Evolutionary conservation across 1,284 basidiomycete genomes (phyloP).

Genomic region (Coniophora puteana): DNA sequence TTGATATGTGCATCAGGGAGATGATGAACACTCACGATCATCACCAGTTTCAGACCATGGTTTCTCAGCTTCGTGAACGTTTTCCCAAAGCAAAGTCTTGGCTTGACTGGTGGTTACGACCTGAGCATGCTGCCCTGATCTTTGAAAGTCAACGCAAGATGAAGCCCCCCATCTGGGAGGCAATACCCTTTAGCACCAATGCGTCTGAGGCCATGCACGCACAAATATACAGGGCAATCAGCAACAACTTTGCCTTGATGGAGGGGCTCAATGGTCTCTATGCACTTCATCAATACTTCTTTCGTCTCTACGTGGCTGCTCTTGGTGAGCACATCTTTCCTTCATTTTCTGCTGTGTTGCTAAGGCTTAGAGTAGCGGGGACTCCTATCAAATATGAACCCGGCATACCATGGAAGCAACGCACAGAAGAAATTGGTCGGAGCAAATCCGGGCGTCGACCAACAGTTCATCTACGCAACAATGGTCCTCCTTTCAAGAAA

Average conservation of each 20-base stretch:
- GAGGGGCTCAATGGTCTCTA: background rate
- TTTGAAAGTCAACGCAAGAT: slow-evolving; percentile 19
- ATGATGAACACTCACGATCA: background rate
- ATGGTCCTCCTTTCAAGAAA: too few relatives aligned
- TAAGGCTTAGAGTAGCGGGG: too few relatives aligned
- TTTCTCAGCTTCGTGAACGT: background rate
- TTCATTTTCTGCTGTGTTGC: too few relatives aligned
- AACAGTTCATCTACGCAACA: too few relatives aligned
- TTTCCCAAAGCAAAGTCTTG: slow-evolving; percentile 14
- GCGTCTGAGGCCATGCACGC: background rate
- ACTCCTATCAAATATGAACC: too few relatives aligned
- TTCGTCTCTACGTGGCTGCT: too few relatives aligned
- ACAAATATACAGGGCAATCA: background rate
- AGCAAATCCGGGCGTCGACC: too few relatives aligned
- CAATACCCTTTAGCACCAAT: slow-evolving; percentile 19
- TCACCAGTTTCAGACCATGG: background rate
- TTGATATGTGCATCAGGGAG: background rate
- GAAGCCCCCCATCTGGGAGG: slow-evolving; percentile 17
- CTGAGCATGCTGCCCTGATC: slow-evolving; percentile 22
- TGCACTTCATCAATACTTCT: too few relatives aligned
- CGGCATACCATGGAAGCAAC: too few relatives aligned
- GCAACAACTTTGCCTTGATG: background rate
- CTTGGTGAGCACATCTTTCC: too few relatives aligned
- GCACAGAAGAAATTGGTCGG: too few relatives aligned
- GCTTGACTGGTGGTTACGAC: slow-evolving; percentile 29